These are phyloP conservation scores for Backusella sp. DNA, from an alignment of 192 early-diverging fungal genomes.

Conservation along the genomic window DNA sequence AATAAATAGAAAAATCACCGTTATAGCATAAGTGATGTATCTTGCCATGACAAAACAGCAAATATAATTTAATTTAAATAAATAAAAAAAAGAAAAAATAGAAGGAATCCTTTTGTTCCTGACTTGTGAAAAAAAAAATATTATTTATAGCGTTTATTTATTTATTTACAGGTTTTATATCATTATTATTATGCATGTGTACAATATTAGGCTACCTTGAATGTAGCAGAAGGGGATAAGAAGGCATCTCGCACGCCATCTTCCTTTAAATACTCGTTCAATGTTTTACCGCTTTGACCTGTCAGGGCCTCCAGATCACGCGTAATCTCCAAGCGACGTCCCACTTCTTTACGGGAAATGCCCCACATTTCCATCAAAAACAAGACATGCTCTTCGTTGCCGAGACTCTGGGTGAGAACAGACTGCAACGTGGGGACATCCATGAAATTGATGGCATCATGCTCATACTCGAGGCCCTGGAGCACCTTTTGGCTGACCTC, in stretches of 20 bases:
- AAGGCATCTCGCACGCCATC: slow-evolving; percentile 22
- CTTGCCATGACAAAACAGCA: not conserved
- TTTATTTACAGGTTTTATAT: not conserved
- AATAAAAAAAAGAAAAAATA: not conserved
- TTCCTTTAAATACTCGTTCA: slow-evolving; percentile 33
- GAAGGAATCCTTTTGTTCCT: not conserved
- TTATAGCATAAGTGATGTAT: not conserved
- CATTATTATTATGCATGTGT: not conserved
- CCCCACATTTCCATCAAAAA: slow-evolving; percentile 40
- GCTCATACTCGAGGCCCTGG: slow-evolving; percentile 19
- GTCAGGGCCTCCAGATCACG: slow-evolving; percentile 37
- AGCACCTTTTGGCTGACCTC: slow-evolving; percentile 33
- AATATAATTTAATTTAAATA: not conserved
- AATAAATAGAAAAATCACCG: not conserved
- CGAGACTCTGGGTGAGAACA: slow-evolving; percentile 26
- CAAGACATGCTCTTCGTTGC: slow-evolving; percentile 31
- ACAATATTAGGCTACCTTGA: slow-evolving; percentile 10
- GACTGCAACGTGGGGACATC: slow-evolving; percentile 14
- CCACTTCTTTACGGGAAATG: slow-evolving; percentile 25
- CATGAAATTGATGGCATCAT: slow-evolving; percentile 27
- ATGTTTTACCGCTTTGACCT: slow-evolving; percentile 33
- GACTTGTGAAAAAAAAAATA: not conserved
- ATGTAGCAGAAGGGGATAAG: not conserved
- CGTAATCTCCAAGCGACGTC: slow-evolving; percentile 37
- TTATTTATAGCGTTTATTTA: not conserved